Conservation (phyloP, 176 grass and related monocot species). For the Avena sativa region DNA sequence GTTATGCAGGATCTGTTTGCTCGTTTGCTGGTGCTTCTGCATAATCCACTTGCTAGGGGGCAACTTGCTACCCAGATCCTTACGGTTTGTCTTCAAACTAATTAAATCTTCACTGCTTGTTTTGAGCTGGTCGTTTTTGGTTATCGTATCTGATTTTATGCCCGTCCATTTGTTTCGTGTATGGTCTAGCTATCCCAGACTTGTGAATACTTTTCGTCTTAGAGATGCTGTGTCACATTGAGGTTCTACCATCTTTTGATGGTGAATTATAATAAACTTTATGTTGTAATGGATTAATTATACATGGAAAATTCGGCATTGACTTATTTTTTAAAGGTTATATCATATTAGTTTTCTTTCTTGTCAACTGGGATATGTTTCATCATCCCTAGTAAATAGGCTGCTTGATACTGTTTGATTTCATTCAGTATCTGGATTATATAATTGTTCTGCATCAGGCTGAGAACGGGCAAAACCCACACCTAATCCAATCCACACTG, state of each 20-base stretch:
- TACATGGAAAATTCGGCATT: background rate
- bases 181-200: slow-evolving; percentile 18
- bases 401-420: slow-evolving; percentile 36
- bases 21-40: slow-evolving; percentile 93
- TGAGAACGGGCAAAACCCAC: too few relatives aligned
- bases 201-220: slow-evolving; percentile 6
- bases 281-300: slow-evolving; percentile 6
- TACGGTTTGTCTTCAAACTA: slow-evolving; percentile 65
- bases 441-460: background rate
- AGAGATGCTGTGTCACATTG: slow-evolving; percentile 9
- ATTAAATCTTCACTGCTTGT: slow-evolving; percentile 32
- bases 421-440: slow-evolving; percentile 31
- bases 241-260: slow-evolving; percentile 31
- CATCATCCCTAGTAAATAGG: background rate
- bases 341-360: slow-evolving; percentile 21
- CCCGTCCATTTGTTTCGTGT: slow-evolving; percentile 15
- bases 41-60: slow-evolving; percentile 92
- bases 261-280: slow-evolving; percentile 14
- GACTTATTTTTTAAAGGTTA: slow-evolving; percentile 24
- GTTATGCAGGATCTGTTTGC: slow-evolving; percentile 89
- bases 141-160: slow-evolving; percentile 27
- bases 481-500: too few relatives aligned
- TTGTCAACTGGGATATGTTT: slow-evolving; percentile 26
- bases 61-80: slow-evolving; percentile 87
- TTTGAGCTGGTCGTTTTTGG: background rate